Evolutionary conservation across 139 green algal species (phyloP).

Genomic region (Chlorella sorokiniana): DNA sequence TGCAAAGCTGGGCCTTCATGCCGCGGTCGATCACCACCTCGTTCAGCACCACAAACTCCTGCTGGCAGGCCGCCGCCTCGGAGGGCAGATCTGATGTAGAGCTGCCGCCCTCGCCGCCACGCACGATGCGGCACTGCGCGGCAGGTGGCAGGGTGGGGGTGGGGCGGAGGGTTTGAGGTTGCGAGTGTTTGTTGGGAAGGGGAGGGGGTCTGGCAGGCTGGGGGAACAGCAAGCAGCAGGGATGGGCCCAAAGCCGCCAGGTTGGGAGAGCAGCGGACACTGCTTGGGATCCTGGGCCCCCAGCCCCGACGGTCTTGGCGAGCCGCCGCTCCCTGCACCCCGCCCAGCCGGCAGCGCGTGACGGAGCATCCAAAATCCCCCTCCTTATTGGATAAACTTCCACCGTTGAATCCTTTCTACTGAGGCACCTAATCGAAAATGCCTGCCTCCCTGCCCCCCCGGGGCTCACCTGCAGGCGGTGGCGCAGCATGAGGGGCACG

Average conservation of each 20-base stretch:
- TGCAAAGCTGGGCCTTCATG: conserved; percentile 77
- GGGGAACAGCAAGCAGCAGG: background rate
- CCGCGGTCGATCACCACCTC: conserved; percentile 90
- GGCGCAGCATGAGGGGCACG: conserved; percentile 82
- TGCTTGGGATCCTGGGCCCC: too few relatives aligned
- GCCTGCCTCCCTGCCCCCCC: background rate
- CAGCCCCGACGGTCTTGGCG: background rate
- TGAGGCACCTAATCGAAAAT: too few relatives aligned
- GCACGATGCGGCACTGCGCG: conserved; percentile 67
- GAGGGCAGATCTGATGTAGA: background rate
- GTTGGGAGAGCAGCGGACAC: too few relatives aligned
- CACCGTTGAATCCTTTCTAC: too few relatives aligned
- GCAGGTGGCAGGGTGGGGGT: too few relatives aligned
- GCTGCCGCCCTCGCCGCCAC: conserved; percentile 12
- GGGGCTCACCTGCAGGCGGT: conserved; percentile 70
- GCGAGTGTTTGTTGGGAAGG: too few relatives aligned
- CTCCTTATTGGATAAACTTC: too few relatives aligned
- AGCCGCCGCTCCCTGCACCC: too few relatives aligned
- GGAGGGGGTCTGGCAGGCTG: background rate
- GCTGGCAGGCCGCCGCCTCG: background rate
- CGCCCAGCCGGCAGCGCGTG: background rate
- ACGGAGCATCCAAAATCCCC: background rate
- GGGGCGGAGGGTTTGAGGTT: too few relatives aligned
- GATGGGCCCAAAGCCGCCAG: too few relatives aligned
- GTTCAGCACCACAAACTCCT: conserved; percentile 76